A percentile compares a stretch with the other conserved stretches of the same genome.
These are phyloP conservation scores for Beauveria rudraprayagi DNA, from an alignment of 2,329 filamentous ascomycete genomes.

Conservation along the genomic window DNA sequence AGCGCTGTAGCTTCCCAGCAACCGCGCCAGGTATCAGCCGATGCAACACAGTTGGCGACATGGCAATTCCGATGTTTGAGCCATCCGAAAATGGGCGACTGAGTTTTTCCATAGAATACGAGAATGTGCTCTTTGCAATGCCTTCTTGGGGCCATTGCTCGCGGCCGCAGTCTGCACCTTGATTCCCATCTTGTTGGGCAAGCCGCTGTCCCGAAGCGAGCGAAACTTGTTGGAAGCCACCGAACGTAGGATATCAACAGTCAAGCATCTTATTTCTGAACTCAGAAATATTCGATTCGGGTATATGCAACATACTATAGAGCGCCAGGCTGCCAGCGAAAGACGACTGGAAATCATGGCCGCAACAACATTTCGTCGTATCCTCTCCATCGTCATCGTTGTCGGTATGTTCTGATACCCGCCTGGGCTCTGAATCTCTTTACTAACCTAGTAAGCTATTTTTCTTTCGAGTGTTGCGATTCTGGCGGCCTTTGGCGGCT, in stretches of 20 bases:
- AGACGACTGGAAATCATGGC: not conserved
- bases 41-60: not conserved
- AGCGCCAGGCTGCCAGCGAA: not conserved
- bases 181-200: not conserved
- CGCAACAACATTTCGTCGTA: not conserved
- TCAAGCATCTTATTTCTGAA: not conserved
- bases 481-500: conserved; percentile 2
- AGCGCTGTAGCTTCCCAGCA: not conserved
- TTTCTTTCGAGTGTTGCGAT: not conserved
- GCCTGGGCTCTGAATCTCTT: not conserved
- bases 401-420: not conserved
- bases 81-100: not conserved
- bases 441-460: not conserved
- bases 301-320: not conserved
- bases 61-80: not conserved
- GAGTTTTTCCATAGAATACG: not conserved
- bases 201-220: not conserved
- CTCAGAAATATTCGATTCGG: not conserved
- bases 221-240: not conserved
- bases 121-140: not conserved
- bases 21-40: not conserved
- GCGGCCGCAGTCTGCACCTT: not conserved
- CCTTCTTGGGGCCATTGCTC: not conserved
- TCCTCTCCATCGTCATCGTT: not conserved
- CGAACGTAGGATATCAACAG: not conserved